Percentiles rank a stretch among this genome's conserved stretches.
These are phyloP conservation scores for Diplodia mutila DNA, from an alignment of 2,329 filamentous ascomycete genomes.

Conservation along the genomic window DNA sequence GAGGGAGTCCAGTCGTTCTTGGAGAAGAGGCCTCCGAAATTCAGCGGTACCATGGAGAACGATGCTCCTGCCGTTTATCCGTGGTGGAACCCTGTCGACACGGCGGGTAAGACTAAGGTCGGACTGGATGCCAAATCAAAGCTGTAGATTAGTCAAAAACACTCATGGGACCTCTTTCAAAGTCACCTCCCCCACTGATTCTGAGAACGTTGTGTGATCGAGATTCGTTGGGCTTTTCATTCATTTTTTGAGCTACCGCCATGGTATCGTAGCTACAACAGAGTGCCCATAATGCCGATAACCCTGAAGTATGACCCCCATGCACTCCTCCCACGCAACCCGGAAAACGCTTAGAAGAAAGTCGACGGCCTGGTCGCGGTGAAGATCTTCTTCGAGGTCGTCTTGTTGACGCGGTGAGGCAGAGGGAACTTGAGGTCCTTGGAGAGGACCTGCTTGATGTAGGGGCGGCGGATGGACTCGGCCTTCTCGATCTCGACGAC, in stretches of 20 bases:
- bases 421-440: slow-evolving; percentile 98
- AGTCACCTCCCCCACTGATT: neutral
- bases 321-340: slow-evolving; percentile 45
- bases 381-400: slow-evolving; percentile 87
- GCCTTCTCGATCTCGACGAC: slow-evolving; percentile 93
- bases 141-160: slow-evolving; percentile 3
- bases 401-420: slow-evolving; percentile 90
- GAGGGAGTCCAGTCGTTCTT: slow-evolving; percentile 72
- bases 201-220: neutral
- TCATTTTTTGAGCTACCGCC: slow-evolving; percentile 41
- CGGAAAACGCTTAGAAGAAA: slow-evolving; percentile 77
- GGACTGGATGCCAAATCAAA: slow-evolving; percentile 26
- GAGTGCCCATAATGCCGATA: slow-evolving; percentile 44
- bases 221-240: slow-evolving; percentile 44
- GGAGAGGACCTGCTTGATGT: slow-evolving; percentile 97
- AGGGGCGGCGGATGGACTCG: slow-evolving; percentile 94
- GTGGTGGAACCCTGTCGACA: slow-evolving; percentile 67
- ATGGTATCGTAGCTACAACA: slow-evolving; percentile 41
- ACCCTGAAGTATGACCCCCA: slow-evolving; percentile 35
- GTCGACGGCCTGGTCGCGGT: slow-evolving; percentile 90
- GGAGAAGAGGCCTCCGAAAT: slow-evolving; percentile 67
- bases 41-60: slow-evolving; percentile 63
- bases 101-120: slow-evolving; percentile 45
- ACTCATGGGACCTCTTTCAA: neutral
- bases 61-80: slow-evolving; percentile 65